Evolutionary conservation across 345 rosid species (phyloP).

Genomic region (Eucalyptus decipiens): DNA sequence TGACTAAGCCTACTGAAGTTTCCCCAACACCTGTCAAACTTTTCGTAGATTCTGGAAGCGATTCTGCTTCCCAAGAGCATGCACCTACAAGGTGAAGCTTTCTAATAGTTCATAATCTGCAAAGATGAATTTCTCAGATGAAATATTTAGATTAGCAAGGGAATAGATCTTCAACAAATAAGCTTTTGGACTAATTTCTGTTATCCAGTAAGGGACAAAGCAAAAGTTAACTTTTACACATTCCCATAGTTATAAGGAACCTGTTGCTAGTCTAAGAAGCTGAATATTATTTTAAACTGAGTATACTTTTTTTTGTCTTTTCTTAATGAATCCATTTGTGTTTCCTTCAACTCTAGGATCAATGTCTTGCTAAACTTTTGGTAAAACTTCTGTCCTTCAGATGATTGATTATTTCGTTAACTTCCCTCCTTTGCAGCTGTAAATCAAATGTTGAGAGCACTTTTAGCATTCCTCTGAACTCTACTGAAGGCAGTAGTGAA

Average conservation of each 20-base stretch:
- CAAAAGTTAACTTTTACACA: not conserved
- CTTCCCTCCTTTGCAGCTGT: conserved; percentile 25
- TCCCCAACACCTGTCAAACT: conserved; percentile 26
- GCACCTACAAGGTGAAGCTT: conserved; percentile 52
- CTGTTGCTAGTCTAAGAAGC: not conserved
- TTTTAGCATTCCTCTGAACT: conserved; percentile 14
- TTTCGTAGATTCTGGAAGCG: conserved; percentile 19
- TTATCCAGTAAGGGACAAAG: not conserved
- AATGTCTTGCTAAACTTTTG: not conserved
- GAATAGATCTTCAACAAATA: not conserved
- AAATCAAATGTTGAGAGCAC: conserved; percentile 18
- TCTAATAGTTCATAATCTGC: not conserved
- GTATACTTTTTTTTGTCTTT: not conserved
- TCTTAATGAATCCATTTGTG: not conserved
- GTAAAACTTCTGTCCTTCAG: not conserved
- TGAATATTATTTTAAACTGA: not conserved
- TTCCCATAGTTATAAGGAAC: not conserved
- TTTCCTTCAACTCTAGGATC: not conserved
- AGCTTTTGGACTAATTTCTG: not conserved
- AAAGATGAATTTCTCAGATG: not conserved
- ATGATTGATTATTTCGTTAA: not conserved
- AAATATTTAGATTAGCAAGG: not conserved
- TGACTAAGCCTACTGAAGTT: conserved; percentile 14
- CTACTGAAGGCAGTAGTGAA: conserved; percentile 22
- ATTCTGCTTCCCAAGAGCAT: conserved; percentile 31